Base-by-base conservation (phyloP, 495 filamentous ascomycete genomes). In the Xylaria cubensis region DNA sequence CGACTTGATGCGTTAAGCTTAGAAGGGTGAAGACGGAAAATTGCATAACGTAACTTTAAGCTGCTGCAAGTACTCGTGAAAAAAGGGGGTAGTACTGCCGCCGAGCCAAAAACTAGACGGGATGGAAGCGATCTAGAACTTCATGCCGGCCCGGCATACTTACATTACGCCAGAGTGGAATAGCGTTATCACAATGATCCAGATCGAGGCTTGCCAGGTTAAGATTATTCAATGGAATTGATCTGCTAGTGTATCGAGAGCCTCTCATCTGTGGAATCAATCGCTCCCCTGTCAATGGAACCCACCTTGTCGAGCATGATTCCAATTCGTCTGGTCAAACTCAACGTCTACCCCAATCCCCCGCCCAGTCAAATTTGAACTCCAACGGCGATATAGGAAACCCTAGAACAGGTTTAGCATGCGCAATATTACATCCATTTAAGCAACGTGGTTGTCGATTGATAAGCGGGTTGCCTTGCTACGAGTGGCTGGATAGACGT, bases 381-480 rank as follows among this genome's bases (percentile, higher is more conserved):
- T 36, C 50, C 48, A 56, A 55, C 32, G 44, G 65, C 9, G 19
- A 51, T 19, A 13, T 10, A 55, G 50, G 19, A 24, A 36, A 67
- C 50, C 50, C 42, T 67, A 50, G 21, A 67, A 34, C 50, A n/a
- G 29, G 36, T 19, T 56, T 9, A 67, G 48, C 34, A 55, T 15
- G 4, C 50, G 42, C 17, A 56, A 56, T 41, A 36, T 32, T 17
- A 32, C 65, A 19, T 56, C 17, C 19, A 19, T 36, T 13, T 44
- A n/a, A 6, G 4, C n/a, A 7, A 34, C 44, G 21, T 67, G 12
- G 8, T 39, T 67, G 17, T 39, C 32, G 19, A 67, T 67, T 36
- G 17, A 19, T 51, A 67, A 67, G 64, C 29, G 24, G 17, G 15
- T 24, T 19, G 32, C 29, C 64, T 29, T 53, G 46, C 19, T 48